phyloP scores from a whole-genome alignment of 441 rosid species.

The Pelargonium hybrid region DNA sequence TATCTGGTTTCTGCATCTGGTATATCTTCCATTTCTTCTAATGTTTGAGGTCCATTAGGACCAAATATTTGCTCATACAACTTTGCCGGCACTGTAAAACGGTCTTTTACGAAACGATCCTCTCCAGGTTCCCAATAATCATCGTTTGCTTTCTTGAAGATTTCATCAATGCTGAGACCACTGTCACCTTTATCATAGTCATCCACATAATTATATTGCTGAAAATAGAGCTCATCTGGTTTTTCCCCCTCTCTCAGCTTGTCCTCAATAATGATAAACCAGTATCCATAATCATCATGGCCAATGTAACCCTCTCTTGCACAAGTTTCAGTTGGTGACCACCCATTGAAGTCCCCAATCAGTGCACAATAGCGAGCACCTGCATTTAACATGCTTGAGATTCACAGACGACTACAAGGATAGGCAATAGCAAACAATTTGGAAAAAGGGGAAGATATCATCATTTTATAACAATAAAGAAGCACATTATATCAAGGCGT shows the following conservation, averaged over 20 bases:
- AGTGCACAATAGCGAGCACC: slow-evolving; percentile 96
- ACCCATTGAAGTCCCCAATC: slow-evolving; percentile 83
- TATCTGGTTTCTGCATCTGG: slow-evolving; percentile 81
- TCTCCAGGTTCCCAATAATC: slow-evolving; percentile 99
- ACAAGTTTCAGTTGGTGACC: slow-evolving; percentile 79
- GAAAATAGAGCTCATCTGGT: slow-evolving; percentile 87
- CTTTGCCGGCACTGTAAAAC: slow-evolving; percentile 78
- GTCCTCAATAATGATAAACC: slow-evolving; percentile 90
- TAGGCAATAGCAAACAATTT: not conserved
- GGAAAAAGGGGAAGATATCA: not conserved
- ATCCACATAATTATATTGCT: slow-evolving; percentile 79
- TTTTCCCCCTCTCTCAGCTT: slow-evolving; percentile 75
- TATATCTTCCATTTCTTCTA: slow-evolving; percentile 69
- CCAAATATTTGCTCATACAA: slow-evolving; percentile 87
- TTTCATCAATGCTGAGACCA: slow-evolving; percentile 62
- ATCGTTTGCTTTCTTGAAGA: slow-evolving; percentile 68
- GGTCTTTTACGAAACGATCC: slow-evolving; percentile 64
- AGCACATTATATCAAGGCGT: not conserved
- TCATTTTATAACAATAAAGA: not conserved
- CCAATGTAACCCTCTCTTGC: slow-evolving; percentile 86
- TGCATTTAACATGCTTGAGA: slow-evolving; percentile 23
- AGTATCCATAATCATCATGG: slow-evolving; percentile 90
- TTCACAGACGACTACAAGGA: slow-evolving; percentile 16
- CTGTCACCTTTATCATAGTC: slow-evolving; percentile 90
- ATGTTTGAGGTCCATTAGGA: slow-evolving; percentile 81